Evolutionary conservation across 148 eudicot genomes (phyloP).

Genomic region (Arbutus unedo): DNA sequence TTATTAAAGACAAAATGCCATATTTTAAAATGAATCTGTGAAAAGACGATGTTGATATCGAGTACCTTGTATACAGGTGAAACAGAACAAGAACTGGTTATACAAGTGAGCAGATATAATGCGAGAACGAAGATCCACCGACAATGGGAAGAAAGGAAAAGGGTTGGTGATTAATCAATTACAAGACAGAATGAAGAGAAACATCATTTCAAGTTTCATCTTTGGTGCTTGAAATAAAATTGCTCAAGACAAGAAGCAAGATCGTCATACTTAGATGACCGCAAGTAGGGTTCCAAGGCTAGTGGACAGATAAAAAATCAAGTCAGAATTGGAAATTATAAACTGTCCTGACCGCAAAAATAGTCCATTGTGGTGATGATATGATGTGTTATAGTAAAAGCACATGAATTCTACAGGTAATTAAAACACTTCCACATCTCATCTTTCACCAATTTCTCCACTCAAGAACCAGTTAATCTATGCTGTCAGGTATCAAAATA

Average conservation of each 20-base stretch:
- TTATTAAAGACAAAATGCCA: background rate
- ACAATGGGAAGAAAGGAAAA: background rate
- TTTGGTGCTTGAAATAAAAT: background rate
- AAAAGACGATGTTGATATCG: background rate
- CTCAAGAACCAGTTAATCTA: background rate
- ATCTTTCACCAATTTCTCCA: background rate
- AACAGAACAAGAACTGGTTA: background rate
- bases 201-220: background rate
- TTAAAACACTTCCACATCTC: background rate
- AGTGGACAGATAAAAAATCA: background rate
- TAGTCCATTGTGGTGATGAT: background rate
- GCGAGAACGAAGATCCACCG: background rate
- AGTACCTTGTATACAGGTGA: background rate
- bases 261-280: background rate
- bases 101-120: background rate
- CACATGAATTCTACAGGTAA: constrained; percentile 2
- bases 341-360: background rate
- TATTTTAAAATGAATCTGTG: background rate
- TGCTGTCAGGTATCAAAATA: constrained; percentile 4
- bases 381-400: background rate
- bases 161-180: background rate
- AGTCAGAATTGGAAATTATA: background rate
- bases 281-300: background rate
- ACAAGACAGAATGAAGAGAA: constrained; percentile 1
- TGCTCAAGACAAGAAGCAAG: background rate